Evolutionary conservation across 2,329 filamentous ascomycete species (phyloP), one percentile per base, ranked within the genome.

Genomic region (Aspergillus quadricinctus): DNA sequence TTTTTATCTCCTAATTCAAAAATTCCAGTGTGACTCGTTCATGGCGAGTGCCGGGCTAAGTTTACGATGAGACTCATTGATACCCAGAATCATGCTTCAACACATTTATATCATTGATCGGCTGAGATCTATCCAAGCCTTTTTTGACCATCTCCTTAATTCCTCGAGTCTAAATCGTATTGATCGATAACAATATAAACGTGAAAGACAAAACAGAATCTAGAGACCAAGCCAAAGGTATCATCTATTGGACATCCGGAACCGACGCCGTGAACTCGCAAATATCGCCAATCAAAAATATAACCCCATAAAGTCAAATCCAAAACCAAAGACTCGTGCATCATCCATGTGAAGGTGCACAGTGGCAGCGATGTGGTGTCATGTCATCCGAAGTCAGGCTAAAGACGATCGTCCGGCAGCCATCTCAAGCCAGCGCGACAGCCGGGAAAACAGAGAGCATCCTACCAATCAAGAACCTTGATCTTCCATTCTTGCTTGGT

Each of bases 401-500:
- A 17, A 37, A 17, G 41, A 23, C 11, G 41, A 45, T 4, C 21
- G 41, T 10, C 41, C 41, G 23, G 41, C 41, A 45, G 5, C 3
- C 41, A 53, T 40, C 46, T 48, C 25, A 49, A 45, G 25, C 50
- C 41, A 48, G 37, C 11, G 7, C 10, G 23, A 35, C 19, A 17
- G 25, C 25, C 37, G 28, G 6, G 6, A 50, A 48, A 4, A 19
- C 31, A 17, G 31, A 17, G 31, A 7, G 17, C 14, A 27, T 57
- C 45, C 69, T 70, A 73, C 70, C 70, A 71, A 56, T 70, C 69
- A 5, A 68, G 66, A n/a, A 69, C 53, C 28, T 56, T 62, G 8
- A 66, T 68, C 17, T 68, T 71, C 82, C 82, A 83, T 59, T 80
- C 77, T 48, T 75, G 69, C 52, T 63, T 71, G 1, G 77, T 76